Conservation (phyloP, 2,329 filamentous ascomycete species). For the Cladophialophora bantiana region DNA sequence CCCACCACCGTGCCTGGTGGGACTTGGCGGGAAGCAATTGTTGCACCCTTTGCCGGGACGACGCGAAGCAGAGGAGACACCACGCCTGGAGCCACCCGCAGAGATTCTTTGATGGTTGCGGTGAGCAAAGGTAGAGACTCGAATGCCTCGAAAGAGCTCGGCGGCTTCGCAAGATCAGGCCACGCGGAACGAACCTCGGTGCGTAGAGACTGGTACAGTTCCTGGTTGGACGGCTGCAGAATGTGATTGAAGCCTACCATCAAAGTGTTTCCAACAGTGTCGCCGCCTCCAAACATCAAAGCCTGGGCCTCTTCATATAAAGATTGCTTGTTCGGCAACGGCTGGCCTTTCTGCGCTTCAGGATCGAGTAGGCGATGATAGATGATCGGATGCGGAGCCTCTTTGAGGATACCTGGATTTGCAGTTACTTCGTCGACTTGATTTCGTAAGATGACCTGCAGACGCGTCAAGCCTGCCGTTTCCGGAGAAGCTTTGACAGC, state of each 20-base stretch:
- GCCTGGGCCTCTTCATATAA: conserved; percentile 45
- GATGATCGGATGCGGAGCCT: conserved; percentile 43
- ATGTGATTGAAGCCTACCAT: conserved; percentile 43
- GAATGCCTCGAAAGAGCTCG: conserved; percentile 40
- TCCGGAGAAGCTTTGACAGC: conserved; percentile 39
- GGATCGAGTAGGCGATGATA: conserved; percentile 44
- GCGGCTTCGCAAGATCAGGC: conserved; percentile 17
- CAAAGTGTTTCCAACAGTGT: conserved; percentile 45
- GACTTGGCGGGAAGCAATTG: conserved; percentile 27
- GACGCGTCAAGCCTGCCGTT: conserved; percentile 35
- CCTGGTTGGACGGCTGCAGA: conserved; percentile 27
- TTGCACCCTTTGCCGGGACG: conserved; percentile 40
- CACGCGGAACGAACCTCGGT: conserved; percentile 32
- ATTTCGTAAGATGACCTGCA: conserved; percentile 27
- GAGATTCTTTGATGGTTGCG: conserved; percentile 51
- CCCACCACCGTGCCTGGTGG: conserved; percentile 37
- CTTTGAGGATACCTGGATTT: conserved; percentile 40
- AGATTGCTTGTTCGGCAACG: conserved; percentile 17
- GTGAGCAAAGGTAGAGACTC: conserved; percentile 41
- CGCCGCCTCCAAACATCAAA: conserved; percentile 44
- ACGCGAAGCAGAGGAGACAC: conserved; percentile 34
- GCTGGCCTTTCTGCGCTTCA: conserved; percentile 5
- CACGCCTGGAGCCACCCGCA: conserved; percentile 48
- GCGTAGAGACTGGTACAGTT: conserved; percentile 27
- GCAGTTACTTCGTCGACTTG: conserved; percentile 36